Evolutionary conservation across 495 filamentous ascomycete genomes (phyloP).

Genomic region (Aspergillus nanangensis): DNA sequence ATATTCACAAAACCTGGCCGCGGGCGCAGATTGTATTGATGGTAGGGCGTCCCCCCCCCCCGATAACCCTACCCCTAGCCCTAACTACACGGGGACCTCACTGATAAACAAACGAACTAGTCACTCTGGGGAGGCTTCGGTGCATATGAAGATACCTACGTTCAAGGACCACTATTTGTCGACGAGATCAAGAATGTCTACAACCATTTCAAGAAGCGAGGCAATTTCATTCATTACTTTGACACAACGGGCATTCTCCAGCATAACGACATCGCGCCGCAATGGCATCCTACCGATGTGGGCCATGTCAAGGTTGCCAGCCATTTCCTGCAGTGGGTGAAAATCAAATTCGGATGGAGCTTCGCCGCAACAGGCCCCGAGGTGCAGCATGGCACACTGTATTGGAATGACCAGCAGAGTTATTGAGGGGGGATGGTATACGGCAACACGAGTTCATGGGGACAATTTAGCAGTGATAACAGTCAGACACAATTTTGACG

Average conservation of each 20-base stretch:
- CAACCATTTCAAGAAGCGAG: conserved; percentile 49
- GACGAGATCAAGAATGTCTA: conserved; percentile 52
- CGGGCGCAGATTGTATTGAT: conserved; percentile 60
- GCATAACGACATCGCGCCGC: conserved; percentile 64
- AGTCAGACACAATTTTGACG: too few species aligned
- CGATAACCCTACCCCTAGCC: neutral
- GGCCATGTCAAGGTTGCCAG: conserved; percentile 66
- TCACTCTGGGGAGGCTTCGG: conserved; percentile 61
- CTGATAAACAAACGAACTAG: conserved; percentile 18
- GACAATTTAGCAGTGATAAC: too few species aligned
- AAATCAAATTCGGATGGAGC: conserved; percentile 55
- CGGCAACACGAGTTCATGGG: too few species aligned
- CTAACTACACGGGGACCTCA: neutral
- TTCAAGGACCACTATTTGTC: conserved; percentile 42
- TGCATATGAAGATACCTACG: conserved; percentile 48
- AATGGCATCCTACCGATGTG: conserved; percentile 62
- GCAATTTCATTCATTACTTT: conserved; percentile 63
- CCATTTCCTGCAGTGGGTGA: conserved; percentile 55
- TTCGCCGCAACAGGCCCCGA: conserved; percentile 54
- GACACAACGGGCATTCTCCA: conserved; percentile 63
- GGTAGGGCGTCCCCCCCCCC: conserved; percentile 28
- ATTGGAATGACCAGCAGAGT: conserved; percentile 54
- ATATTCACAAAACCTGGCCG: conserved; percentile 58
- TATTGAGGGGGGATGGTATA: too few species aligned
- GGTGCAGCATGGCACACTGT: conserved; percentile 57